These are phyloP conservation scores for Oryza glumipatula DNA, from an alignment of 176 grass and related monocot species.

Conservation along the genomic window DNA sequence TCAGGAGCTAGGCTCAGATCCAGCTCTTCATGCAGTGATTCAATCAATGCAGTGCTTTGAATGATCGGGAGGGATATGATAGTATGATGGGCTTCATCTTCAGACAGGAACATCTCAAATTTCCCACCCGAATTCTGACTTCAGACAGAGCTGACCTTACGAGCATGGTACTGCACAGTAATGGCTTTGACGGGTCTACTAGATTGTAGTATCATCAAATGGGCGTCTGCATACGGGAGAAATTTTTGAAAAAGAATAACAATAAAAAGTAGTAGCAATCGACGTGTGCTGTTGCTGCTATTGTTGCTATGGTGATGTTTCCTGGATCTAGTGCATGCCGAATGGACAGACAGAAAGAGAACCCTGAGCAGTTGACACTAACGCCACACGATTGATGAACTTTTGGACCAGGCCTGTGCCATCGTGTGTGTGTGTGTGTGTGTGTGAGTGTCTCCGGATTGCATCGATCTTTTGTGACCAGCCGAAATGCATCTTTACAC, in stretches of 20 bases:
- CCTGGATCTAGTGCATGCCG: background rate
- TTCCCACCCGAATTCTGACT: background rate
- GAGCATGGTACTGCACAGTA: background rate
- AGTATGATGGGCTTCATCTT: background rate
- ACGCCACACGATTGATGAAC: background rate
- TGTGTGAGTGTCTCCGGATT: background rate
- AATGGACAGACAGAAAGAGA: background rate
- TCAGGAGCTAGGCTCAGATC: background rate
- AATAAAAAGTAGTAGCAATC: background rate
- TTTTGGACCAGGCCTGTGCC: background rate
- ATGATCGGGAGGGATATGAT: background rate
- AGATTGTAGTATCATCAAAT: background rate
- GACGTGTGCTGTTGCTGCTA: background rate
- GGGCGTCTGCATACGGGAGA: background rate
- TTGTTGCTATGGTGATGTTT: background rate
- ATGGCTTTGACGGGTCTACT: background rate
- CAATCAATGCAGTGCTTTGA: background rate
- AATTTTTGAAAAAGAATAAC: no score
- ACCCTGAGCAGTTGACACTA: background rate
- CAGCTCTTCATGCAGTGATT: background rate
- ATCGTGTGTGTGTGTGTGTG: background rate
- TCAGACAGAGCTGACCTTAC: background rate
- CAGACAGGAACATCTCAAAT: background rate
- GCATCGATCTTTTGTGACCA: conserved; percentile 12
- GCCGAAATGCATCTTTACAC: background rate